Evolutionary conservation across 1,139 yeast genomes (phyloP), one percentile per base, ranked within the genome.

Genomic region (Casaregolazyma suthepensis): DNA sequence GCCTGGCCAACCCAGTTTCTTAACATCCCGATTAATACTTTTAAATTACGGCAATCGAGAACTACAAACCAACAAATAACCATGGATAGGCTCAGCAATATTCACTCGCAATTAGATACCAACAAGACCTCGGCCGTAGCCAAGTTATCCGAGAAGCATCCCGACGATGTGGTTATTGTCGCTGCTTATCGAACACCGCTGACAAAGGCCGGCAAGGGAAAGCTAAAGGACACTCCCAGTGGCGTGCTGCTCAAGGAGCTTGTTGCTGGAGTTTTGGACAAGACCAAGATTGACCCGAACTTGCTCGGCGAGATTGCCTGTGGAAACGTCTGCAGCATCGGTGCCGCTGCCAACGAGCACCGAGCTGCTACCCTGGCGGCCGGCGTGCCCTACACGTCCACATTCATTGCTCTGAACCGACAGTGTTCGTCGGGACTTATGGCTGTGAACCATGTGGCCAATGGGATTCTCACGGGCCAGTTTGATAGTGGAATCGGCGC

Each of bases 381-480:
- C 3, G 95, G 94, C 13, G 75, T 85, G 46, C 90, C 90, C 20
- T 72, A 79, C 60, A 72, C 83, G 7, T 78, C 85, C 31, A 91
- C 96, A 13, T 87, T 91, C 63, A 75, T 83, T 63, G 93, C 96
- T 29, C 66, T 91, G 61, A 91, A 91, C 77, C 83, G 98, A 74
- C 96, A 89, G 72, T 91, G 98, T 72, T 88, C 96, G 9, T 87
- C 96, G 2, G 97, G 97, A 48, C 77, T 91, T 63, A 87, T 90
- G 79, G 95, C 96, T 20, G 82, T 90, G 45, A 85, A 87, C 62
- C 94, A 87, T 68, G 81, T 91, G 66, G 96, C 96, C 64, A 87
- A 86, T 75, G 87, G 88, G 75, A 91, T 91, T 68, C 75, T 77
- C 63, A 75, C 81, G 57, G 97, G 97, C 46, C 96, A 90, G 76